A percentile compares a stretch with the other conserved stretches of the same genome.
phyloP scores from a whole-genome alignment of 306 rosid species.

The Coriaria nepalensis region DNA sequence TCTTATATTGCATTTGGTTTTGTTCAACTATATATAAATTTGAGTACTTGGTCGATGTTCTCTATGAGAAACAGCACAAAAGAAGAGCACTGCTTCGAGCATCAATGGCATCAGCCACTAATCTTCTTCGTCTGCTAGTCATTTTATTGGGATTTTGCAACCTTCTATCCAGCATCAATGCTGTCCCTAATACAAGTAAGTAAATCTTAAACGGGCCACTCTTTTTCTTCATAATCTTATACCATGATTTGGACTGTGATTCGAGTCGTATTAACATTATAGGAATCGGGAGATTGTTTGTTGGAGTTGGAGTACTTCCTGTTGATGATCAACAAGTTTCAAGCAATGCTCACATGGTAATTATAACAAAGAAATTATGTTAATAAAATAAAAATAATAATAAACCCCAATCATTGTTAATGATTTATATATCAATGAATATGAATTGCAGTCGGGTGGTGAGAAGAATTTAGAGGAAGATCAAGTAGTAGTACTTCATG shows the following conservation, averaged over 20 bases:
- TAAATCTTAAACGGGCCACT: not conserved
- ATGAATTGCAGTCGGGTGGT: conserved; percentile 22
- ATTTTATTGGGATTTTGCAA: conserved; percentile 39
- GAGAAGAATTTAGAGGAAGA: conserved; percentile 19
- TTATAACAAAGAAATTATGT: not conserved
- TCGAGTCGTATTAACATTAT: conserved; percentile 1
- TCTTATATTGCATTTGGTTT: conserved; percentile 1
- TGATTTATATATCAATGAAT: conserved; percentile 4
- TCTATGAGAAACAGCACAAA: too few relatives aligned
- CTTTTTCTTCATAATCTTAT: conserved; percentile 4
- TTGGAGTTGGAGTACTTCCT: conserved; percentile 17
- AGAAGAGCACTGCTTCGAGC: conserved; percentile 12
- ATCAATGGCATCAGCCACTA: conserved; percentile 23
- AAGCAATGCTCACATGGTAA: conserved; percentile 25
- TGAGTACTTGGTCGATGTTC: not conserved
- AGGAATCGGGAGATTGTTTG: conserved; percentile 55
- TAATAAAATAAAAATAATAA: not conserved
- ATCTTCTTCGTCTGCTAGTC: conserved; percentile 39
- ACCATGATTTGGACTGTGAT: not conserved
- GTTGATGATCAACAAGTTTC: conserved; percentile 15
- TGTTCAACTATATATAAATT: not conserved
- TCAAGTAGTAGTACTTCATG: conserved; percentile 6
- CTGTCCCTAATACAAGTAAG: conserved; percentile 69
- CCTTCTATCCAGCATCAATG: conserved; percentile 31
- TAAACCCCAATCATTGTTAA: too few relatives aligned